These are phyloP conservation scores for Myxozyma neglecta DNA, from an alignment of 805 yeast genomes.

Conservation along the genomic window DNA sequence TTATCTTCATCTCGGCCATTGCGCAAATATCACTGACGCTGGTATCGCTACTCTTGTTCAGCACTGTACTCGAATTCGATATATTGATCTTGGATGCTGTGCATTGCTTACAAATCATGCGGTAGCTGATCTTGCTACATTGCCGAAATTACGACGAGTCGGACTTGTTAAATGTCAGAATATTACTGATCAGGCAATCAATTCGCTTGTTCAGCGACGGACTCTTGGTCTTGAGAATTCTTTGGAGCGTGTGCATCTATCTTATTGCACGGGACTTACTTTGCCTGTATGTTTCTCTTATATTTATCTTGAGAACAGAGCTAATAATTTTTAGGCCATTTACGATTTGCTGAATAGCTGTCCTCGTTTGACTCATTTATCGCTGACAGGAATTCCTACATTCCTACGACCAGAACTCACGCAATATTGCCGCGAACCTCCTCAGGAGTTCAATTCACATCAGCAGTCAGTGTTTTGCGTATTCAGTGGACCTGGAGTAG, in stretches of 20 bases:
- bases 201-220: slow-evolving; percentile 58
- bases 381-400: slow-evolving; percentile 89
- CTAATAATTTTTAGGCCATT: slow-evolving; percentile 51
- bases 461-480: slow-evolving; percentile 89
- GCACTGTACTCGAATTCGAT: slow-evolving; percentile 80
- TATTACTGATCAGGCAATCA: slow-evolving; percentile 79
- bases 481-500: slow-evolving; percentile 87
- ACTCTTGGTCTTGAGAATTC: slow-evolving; percentile 71
- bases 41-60: slow-evolving; percentile 77
- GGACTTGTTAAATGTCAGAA: slow-evolving; percentile 90
- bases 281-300: slow-evolving; percentile 43
- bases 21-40: slow-evolving; percentile 82
- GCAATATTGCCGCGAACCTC: slow-evolving; percentile 86
- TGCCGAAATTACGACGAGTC: slow-evolving; percentile 81
- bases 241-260: slow-evolving; percentile 87
- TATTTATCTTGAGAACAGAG: neutral
- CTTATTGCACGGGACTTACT: slow-evolving; percentile 82
- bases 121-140: slow-evolving; percentile 67
- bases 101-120: slow-evolving; percentile 82
- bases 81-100: slow-evolving; percentile 94
- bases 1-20: slow-evolving; percentile 91
- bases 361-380: slow-evolving; percentile 83
- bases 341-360: slow-evolving; percentile 72
- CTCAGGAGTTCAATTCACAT: slow-evolving; percentile 83
- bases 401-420: slow-evolving; percentile 84